Base-by-base conservation (phyloP, 2,329 filamentous ascomycete genomes). In the Cytospora chrysosperma region DNA sequence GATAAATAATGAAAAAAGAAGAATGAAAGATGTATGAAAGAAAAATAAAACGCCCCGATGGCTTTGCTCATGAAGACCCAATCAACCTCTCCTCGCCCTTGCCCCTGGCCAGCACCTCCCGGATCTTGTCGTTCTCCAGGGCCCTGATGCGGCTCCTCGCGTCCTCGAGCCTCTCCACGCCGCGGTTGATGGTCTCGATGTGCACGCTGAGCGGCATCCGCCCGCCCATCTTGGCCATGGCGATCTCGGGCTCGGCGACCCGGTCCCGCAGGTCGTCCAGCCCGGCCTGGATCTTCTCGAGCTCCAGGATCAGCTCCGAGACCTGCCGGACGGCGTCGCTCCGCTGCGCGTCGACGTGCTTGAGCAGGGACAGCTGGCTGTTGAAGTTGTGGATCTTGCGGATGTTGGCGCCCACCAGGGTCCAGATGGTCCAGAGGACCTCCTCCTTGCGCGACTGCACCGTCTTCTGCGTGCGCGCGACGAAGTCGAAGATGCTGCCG, bases 261-360 rank as follows among this genome's bases (percentile, higher is more conserved):
- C 88, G 79, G 65, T 92, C 89, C 26, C 89, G 79, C 68, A 96
- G 74, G 69, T 92, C 89, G 68, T 88, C 86, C 15, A 96, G 77
- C 52, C 87, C 86, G 2, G 86, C 83, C 68, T 88, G 84, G 66
- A 95, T 94, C 61, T 85, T 85, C 73, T 91, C 85, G 40, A 95
- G 80, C 70, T 92, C 91, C 50, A 92, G 76, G 19, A 95, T 78
- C 0, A 92, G 87, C 2, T 82, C 82, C 19, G 78, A 83, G n/a
- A 96, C 85, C 72, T 92, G 90, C 19, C 78, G 79, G 60, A 88
- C 85, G 0, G 91, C 91, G 6, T 80, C 79, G 54, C 82, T 81
- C 28, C 90, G 82, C 76, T 94, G 91, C 7, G 72, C 70, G 27
- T 85, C 82, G n/a, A 95, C 88, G 65, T 87, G 82, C 1, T 78